A percentile compares a stretch with the other conserved stretches of the same genome.
These are phyloP conservation scores for Aureobasidium sp. DNA, from an alignment of 2,329 filamentous ascomycete genomes.

Conservation along the genomic window DNA sequence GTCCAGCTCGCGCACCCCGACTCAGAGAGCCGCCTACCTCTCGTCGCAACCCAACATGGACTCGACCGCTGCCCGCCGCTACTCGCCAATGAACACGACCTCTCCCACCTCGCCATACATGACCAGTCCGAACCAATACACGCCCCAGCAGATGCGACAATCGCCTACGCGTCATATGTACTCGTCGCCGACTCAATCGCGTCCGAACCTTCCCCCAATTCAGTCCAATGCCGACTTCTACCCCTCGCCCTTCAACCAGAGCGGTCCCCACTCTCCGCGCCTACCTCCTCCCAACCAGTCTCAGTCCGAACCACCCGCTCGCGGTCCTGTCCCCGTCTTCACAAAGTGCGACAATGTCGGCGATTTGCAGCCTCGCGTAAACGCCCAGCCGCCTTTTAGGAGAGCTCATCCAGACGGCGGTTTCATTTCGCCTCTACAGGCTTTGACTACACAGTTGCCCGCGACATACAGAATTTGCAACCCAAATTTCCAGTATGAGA, in stretches of 20 bases:
- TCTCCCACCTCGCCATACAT: conserved; percentile 75
- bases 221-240: conserved; percentile 44
- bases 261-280: conserved; percentile 15
- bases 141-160: conserved; percentile 53
- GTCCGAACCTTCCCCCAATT: conserved; percentile 65
- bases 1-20: conserved; percentile 52
- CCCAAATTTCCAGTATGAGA: conserved; percentile 96
- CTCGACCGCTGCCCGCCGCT: conserved; percentile 79
- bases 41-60: conserved; percentile 1
- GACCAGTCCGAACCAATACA: conserved; percentile 37
- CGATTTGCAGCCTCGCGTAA: conserved; percentile 77
- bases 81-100: conserved; percentile 85
- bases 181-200: conserved; percentile 45
- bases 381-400: conserved; percentile 80
- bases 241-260: conserved; percentile 32
- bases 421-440: conserved; percentile 96
- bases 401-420: conserved; percentile 94
- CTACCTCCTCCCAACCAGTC: conserved; percentile 14
- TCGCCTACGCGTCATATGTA: conserved; percentile 68
- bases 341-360: conserved; percentile 64
- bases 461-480: conserved; percentile 98
- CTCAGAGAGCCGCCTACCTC: conserved; percentile 54
- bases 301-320: conserved; percentile 26
- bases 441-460: conserved; percentile 84
- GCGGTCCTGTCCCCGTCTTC: conserved; percentile 77